These are phyloP conservation scores for Naganishia albida DNA, from an alignment of 1,284 basidiomycete species.

Conservation along the genomic window DNA sequence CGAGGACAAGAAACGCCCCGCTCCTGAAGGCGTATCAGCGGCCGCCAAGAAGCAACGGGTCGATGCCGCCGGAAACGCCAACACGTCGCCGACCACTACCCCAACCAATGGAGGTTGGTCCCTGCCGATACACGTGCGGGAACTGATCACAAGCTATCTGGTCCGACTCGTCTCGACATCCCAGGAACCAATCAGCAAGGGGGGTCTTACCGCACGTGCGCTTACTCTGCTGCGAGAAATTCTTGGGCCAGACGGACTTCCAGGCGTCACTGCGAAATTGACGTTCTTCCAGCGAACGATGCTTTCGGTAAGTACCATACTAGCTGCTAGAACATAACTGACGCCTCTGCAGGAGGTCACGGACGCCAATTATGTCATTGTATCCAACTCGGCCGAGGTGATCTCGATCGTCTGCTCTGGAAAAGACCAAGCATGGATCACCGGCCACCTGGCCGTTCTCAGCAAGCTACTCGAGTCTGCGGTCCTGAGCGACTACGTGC, in stretches of 20 bases:
- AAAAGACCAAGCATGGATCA: conserved; percentile 83
- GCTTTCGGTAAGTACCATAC: conserved; percentile 64
- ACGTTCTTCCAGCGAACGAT: conserved; percentile 82
- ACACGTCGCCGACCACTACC: conserved; percentile 47
- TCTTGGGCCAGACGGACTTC: conserved; percentile 80
- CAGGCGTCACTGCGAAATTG: conserved; percentile 89
- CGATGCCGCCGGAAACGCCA: conserved; percentile 55
- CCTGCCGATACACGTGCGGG: conserved; percentile 76
- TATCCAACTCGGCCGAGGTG: conserved; percentile 84
- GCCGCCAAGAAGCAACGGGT: conserved; percentile 55
- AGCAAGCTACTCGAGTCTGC: conserved; percentile 87
- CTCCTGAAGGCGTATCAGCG: conserved; percentile 38
- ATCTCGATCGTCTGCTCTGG: conserved; percentile 82
- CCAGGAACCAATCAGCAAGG: conserved; percentile 67
- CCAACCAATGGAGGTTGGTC: conserved; percentile 61
- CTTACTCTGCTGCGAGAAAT: conserved; percentile 78
- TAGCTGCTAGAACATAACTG: neutral
- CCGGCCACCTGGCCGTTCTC: conserved; percentile 72
- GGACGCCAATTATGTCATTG: conserved; percentile 67
- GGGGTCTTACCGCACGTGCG: conserved; percentile 71
- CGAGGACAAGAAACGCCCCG: conserved; percentile 39
- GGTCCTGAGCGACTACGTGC: conserved; percentile 72
- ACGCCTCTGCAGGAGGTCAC: conserved; percentile 64
- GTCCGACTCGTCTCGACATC: conserved; percentile 79
- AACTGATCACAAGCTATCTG: conserved; percentile 90